Evolutionary conservation across 2,329 filamentous ascomycete genomes (phyloP).

Genomic region (Neofusicoccum kwambonambiense): DNA sequence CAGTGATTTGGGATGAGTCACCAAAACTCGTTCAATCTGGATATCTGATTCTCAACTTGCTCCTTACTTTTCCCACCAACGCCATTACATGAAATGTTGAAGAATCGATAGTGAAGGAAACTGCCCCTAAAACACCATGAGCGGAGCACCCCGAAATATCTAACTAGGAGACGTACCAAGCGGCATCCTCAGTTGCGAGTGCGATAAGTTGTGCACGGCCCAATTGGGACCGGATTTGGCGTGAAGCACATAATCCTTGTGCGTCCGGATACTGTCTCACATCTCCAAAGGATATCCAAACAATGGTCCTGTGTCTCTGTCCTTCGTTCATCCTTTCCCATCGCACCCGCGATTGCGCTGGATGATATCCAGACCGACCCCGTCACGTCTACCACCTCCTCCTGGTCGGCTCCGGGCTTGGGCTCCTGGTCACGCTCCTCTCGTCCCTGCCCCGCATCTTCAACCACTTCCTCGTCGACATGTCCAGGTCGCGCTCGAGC

Average conservation of each 20-base stretch:
- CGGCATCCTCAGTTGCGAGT: neutral
- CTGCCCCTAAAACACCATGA: neutral
- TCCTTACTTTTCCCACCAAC: conserved; percentile 13
- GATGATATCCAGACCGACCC: neutral
- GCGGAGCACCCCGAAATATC: neutral
- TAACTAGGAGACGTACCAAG: neutral
- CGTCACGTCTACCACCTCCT: conserved; percentile 51
- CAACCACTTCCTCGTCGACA: conserved; percentile 96
- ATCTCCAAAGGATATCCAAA: neutral
- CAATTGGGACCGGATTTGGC: neutral
- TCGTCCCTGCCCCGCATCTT: conserved; percentile 79
- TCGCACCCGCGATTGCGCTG: neutral
- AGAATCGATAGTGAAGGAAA: neutral
- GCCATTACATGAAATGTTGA: neutral
- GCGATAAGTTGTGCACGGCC: neutral
- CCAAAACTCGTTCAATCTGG: neutral
- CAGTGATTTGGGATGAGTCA: neutral
- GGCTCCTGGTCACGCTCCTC: conserved; percentile 76
- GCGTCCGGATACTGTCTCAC: neutral
- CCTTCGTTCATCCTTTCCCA: neutral
- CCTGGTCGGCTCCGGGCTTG: conserved; percentile 79
- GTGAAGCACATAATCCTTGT: neutral
- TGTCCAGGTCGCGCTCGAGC: conserved; percentile 80
- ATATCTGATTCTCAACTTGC: conserved; percentile 13
- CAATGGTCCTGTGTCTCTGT: neutral